A percentile compares a stretch with the other conserved stretches of the same genome.
These are phyloP conservation scores for Cruciata laevipes DNA, from an alignment of 257 asterid species.

Conservation along the genomic window DNA sequence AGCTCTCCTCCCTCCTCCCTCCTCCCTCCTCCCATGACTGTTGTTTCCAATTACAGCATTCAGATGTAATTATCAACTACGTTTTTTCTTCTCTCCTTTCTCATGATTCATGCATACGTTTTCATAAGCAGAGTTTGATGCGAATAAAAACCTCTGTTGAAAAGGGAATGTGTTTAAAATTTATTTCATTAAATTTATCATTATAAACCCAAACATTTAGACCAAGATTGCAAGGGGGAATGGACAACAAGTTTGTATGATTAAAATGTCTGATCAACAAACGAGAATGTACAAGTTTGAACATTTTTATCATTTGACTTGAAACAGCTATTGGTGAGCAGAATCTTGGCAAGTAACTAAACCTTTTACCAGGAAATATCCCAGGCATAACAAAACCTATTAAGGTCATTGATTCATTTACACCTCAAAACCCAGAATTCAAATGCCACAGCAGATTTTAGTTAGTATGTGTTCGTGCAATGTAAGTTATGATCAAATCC, in stretches of 20 bases:
- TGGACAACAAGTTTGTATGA: neutral
- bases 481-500: too few relatives aligned
- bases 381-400: too few relatives aligned
- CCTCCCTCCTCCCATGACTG: constrained; percentile 22
- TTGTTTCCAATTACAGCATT: constrained; percentile 33
- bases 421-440: too few relatives aligned
- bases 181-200: neutral
- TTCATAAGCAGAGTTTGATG: constrained; percentile 4
- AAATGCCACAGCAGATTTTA: too few relatives aligned
- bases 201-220: neutral
- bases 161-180: neutral
- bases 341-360: neutral
- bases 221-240: neutral
- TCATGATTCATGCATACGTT: neutral
- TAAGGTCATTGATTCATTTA: too few relatives aligned
- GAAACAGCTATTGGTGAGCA: neutral
- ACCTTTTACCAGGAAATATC: too few relatives aligned
- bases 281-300: too few relatives aligned
- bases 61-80: constrained; percentile 23
- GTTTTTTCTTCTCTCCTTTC: constrained; percentile 8
- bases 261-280: neutral
- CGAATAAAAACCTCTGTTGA: neutral
- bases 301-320: too few relatives aligned
- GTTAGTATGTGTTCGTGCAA: too few relatives aligned
- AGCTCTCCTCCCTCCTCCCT: too few relatives aligned